phyloP scores from a whole-genome alignment of 2,329 filamentous ascomycete species.

The Aspergillus pseudonomiae region DNA sequence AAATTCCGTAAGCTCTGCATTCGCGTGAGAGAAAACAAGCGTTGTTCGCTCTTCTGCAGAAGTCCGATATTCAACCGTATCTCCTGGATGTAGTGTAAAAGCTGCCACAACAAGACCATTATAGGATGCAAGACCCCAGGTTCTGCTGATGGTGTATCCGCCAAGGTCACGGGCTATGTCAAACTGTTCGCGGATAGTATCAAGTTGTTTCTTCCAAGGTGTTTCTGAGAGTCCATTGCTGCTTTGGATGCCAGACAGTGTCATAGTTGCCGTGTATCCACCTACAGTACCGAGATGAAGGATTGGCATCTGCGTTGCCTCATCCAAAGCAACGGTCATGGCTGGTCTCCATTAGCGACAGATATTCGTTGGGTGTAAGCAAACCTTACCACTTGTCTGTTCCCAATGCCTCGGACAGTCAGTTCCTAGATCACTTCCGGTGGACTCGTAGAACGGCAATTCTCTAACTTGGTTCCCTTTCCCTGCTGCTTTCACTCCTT shows the following conservation, averaged over 20 bases:
- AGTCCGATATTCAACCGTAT: constrained; percentile 60
- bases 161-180: constrained; percentile 54
- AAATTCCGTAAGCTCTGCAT: constrained; percentile 14
- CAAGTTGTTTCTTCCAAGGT: constrained; percentile 35
- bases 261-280: constrained; percentile 25
- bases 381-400: constrained; percentile 37
- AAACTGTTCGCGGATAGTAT: constrained; percentile 46
- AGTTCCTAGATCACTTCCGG: constrained; percentile 11
- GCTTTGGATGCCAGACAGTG: constrained; percentile 16
- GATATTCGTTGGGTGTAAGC: not conserved
- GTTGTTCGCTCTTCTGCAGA: constrained; percentile 48
- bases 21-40: constrained; percentile 39
- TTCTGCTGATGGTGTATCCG: constrained; percentile 52
- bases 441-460: constrained; percentile 25
- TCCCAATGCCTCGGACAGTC: constrained; percentile 30
- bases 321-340: constrained; percentile 25
- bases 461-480: constrained; percentile 17
- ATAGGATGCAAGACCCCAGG: constrained; percentile 58
- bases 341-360: constrained; percentile 27
- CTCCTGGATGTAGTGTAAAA: constrained; percentile 57
- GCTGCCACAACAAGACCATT: constrained; percentile 53
- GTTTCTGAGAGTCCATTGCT: constrained; percentile 13
- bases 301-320: constrained; percentile 16
- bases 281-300: constrained; percentile 38
- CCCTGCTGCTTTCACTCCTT: constrained; percentile 1